These are phyloP conservation scores for Candida dubliniensis DNA, from an alignment of 1,139 yeast species.

Conservation along the genomic window DNA sequence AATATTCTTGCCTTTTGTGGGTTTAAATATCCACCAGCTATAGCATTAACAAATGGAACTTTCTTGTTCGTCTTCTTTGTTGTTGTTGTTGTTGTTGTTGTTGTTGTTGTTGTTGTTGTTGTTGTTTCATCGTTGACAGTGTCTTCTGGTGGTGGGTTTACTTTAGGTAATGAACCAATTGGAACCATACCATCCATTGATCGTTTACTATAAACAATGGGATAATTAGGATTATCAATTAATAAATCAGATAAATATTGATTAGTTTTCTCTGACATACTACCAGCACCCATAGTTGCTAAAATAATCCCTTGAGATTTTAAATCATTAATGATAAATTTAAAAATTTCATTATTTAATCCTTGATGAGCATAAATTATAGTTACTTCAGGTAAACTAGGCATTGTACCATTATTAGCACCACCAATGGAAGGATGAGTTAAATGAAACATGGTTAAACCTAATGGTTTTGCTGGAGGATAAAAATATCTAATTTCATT, in stretches of 20 bases:
- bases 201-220: conserved; percentile 64
- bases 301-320: conserved; percentile 55
- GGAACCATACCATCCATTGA: conserved; percentile 52
- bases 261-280: conserved; percentile 54
- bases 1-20: conserved; percentile 67
- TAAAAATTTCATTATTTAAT: conserved; percentile 48
- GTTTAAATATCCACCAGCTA: conserved; percentile 67
- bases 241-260: conserved; percentile 33
- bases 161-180: conserved; percentile 42
- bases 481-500: conserved; percentile 64
- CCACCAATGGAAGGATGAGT: conserved; percentile 11
- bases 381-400: conserved; percentile 44
- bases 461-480: conserved; percentile 61
- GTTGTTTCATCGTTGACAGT: conserved; percentile 14
- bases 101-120: conserved; percentile 16
- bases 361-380: conserved; percentile 64
- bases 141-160: conserved; percentile 6
- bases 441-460: conserved; percentile 44
- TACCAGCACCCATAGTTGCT: conserved; percentile 75
- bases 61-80: too few relatives aligned
- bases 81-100: conserved; percentile 15
- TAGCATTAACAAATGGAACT: conserved; percentile 21
- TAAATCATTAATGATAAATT: conserved; percentile 43
- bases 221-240: conserved; percentile 34
- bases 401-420: conserved; percentile 13